Conservation (phyloP, 805 yeast genomes). For the Candida broadrunensis region DNA sequence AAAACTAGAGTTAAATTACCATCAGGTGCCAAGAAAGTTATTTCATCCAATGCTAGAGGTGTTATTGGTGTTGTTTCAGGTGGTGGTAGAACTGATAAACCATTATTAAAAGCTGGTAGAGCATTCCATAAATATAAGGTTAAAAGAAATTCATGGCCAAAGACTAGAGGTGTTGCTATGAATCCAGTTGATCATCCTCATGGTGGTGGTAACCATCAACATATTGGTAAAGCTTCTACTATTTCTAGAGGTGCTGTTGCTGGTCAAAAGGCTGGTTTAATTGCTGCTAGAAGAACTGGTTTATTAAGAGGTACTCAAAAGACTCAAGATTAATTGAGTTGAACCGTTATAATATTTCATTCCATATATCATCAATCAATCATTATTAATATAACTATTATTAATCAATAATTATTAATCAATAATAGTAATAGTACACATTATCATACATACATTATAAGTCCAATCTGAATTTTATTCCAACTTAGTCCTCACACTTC, state of each 20-base stretch:
- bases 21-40: constrained; percentile 97
- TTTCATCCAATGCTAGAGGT: constrained; percentile 97
- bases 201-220: constrained; percentile 90
- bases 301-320: constrained; percentile 38
- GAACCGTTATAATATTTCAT: too few species aligned
- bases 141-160: constrained; percentile 99
- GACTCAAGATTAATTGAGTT: constrained; percentile 24
- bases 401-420: too few species aligned
- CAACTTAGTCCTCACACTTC: too few species aligned
- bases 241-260: constrained; percentile 39
- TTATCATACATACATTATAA: too few species aligned
- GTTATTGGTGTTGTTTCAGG: constrained; percentile 99
- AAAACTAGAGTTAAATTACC: constrained; percentile 99
- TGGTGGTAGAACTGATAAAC: constrained; percentile 99
- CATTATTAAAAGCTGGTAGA: constrained; percentile 99
- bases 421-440: too few species aligned
- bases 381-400: too few species aligned
- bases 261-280: constrained; percentile 39
- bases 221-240: constrained; percentile 36
- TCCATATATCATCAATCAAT: too few species aligned
- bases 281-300: constrained; percentile 41
- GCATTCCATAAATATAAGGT: constrained; percentile 99
- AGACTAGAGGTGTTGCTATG: constrained; percentile 99
- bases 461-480: too few species aligned
- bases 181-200: constrained; percentile 99